Evolutionary conservation across 768 basidiomycete genomes (phyloP).

Genomic region (Dentipellis sp.): DNA sequence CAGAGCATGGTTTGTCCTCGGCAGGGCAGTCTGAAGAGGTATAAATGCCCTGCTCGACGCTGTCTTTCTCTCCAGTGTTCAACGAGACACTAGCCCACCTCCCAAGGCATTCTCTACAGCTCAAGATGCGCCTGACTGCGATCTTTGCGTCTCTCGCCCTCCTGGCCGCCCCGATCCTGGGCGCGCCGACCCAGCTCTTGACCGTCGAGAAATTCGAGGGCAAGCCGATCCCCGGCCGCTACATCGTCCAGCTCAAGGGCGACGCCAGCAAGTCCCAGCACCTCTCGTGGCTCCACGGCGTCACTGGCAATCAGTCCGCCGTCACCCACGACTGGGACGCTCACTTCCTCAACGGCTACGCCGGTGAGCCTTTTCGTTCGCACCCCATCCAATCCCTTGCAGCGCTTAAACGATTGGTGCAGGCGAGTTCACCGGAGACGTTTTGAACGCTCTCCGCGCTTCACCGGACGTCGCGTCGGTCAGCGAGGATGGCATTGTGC

Average conservation of each 20-base stretch:
- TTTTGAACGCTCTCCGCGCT: constrained; percentile 13
- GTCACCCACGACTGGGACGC: constrained; percentile 16
- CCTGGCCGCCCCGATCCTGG: background rate
- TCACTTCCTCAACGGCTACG: constrained; percentile 16
- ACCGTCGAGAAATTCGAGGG: background rate
- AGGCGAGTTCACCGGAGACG: constrained; percentile 12
- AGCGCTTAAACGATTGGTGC: background rate
- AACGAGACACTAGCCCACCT: background rate
- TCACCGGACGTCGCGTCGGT: constrained; percentile 15
- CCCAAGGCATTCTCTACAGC: background rate
- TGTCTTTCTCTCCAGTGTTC: background rate
- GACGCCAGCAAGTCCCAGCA: constrained; percentile 12
- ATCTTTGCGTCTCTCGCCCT: background rate
- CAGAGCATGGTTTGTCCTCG: no score
- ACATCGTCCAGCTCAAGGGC: constrained; percentile 18
- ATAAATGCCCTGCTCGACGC: background rate
- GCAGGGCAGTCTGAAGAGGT: background rate
- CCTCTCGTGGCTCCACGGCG: constrained; percentile 8
- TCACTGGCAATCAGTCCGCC: constrained; percentile 2
- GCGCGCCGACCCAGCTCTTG: background rate
- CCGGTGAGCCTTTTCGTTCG: constrained; percentile 7
- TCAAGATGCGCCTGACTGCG: background rate
- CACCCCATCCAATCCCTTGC: background rate
- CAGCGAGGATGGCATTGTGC: constrained; percentile 13
- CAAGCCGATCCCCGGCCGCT: constrained; percentile 1